Conservation (phyloP, 305 asterid genomes). For the Rubia peregrina region DNA sequence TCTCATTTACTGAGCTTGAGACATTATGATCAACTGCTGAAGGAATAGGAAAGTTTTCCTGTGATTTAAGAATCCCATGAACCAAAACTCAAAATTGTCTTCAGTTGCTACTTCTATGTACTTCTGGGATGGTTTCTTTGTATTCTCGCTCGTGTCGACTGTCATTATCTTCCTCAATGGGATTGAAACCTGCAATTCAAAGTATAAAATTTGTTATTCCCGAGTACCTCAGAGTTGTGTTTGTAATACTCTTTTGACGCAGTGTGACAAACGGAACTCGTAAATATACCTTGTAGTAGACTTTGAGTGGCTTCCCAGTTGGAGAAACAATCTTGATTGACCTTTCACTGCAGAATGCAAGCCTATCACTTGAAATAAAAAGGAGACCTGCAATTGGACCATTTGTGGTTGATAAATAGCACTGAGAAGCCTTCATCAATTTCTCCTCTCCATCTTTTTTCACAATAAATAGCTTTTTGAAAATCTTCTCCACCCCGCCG, state of each 20-base stretch:
- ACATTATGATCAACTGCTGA: background rate
- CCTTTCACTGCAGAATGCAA: slow-evolving; percentile 63
- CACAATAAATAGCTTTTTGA: slow-evolving; percentile 37
- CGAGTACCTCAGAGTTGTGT: background rate
- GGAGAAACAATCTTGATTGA: slow-evolving; percentile 19
- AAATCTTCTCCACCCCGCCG: slow-evolving; percentile 51
- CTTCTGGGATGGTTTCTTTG: slow-evolving; percentile 4
- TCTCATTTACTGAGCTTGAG: background rate
- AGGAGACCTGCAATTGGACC: slow-evolving; percentile 66
- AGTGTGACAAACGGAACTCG: background rate
- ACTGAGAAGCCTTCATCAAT: slow-evolving; percentile 49
- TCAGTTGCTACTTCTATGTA: slow-evolving; percentile 12
- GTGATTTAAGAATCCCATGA: slow-evolving; percentile 17
- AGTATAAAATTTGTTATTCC: too few species aligned
- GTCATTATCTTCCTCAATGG: slow-evolving; percentile 6
- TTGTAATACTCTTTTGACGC: background rate
- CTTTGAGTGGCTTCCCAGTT: slow-evolving; percentile 35
- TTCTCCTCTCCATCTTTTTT: slow-evolving; percentile 32
- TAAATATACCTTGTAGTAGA: slow-evolving; percentile 33
- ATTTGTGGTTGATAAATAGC: slow-evolving; percentile 50
- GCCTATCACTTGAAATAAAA: slow-evolving; percentile 39
- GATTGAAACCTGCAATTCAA: slow-evolving; percentile 6
- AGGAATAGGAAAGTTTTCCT: slow-evolving; percentile 7
- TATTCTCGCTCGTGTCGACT: background rate
- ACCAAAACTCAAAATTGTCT: slow-evolving; percentile 16